These are phyloP conservation scores for Vitis cinerea DNA, from an alignment of 164 flowering plant species.

Conservation along the genomic window DNA sequence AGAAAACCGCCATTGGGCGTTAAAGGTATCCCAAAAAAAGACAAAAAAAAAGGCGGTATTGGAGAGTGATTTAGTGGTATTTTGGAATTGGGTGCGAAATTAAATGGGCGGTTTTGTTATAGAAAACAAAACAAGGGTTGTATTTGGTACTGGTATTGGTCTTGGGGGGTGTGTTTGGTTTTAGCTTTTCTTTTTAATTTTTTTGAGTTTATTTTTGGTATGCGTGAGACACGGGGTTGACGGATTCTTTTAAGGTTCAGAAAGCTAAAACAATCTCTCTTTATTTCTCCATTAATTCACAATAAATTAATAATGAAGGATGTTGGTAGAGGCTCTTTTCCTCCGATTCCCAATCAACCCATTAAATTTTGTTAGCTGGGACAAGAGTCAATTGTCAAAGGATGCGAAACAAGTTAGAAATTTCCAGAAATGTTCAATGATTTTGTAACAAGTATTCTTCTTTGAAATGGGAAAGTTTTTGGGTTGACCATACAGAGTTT, in stretches of 20 bases:
- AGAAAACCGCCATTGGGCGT: slow-evolving; percentile 2
- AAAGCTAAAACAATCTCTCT: not conserved
- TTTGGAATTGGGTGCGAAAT: no score
- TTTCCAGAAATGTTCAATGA: no score
- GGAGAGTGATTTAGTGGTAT: not conserved
- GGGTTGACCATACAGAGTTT: no score
- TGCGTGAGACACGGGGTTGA: slow-evolving; percentile 27
- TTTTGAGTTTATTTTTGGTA: slow-evolving; percentile 1
- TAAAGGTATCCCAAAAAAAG: no score
- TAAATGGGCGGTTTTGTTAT: slow-evolving; percentile 1
- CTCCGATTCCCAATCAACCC: not conserved
- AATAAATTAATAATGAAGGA: not conserved
- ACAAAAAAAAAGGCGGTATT: not conserved
- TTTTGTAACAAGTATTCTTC: no score
- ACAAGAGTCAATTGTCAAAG: no score
- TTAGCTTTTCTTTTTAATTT: not conserved
- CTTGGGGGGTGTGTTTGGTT: not conserved
- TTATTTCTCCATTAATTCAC: not conserved
- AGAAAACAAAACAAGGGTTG: not conserved
- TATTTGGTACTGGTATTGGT: no score
- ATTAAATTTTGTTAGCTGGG: not conserved
- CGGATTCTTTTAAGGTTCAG: slow-evolving; percentile 10
- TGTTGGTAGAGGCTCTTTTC: no score
- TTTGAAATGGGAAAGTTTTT: no score
- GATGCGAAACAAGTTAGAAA: no score